Evolutionary conservation across 2,329 filamentous ascomycete genomes (phyloP), one percentile per base, ranked within the genome.

Genomic region (Xylaria polymorpha): DNA sequence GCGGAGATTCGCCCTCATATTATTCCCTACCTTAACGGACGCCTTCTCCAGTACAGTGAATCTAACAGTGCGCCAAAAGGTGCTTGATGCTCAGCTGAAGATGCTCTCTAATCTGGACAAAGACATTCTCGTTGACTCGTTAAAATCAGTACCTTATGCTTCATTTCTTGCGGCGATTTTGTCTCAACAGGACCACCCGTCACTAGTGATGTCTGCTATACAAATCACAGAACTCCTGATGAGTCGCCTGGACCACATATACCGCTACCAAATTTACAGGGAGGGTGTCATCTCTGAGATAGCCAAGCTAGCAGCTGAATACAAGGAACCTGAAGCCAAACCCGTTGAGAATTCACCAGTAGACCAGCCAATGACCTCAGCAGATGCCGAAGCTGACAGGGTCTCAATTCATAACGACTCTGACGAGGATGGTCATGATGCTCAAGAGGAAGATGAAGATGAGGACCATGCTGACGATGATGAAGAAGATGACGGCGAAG

Each of bases 1-100:
- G 63, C 93, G 93, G 79, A 91, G 95, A 46, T 99, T 99, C 79
- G 93, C 94, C 1, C 88, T 97, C 72, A 96, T 99, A 68, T 85
- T 99, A 12, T 92, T 99, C 72, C 96, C 96, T 0, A 99, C 96
- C 2, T 84, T 99, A 71, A 98, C 96, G 37, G 94, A 99, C 79
- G 95, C 94, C 0, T 99, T 97, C 78, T 98, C 96, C 12, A 98
- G 96, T 80, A 99, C 96, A 0, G 95, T 99, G 72, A 99, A 99
- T 77, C 83, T 98, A 18, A 94, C 90, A 66, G 96, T 99, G 48
- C 92, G 97, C 25, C 94, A 98, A 78, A 98, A 97, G 81, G 96
- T 99, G 2, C 86, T 99, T 41, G 93, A 90, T 22, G 96, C 95
- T n/a, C 96, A 99, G 77, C 84, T 98, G 53, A 98, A 98, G 83